Base-by-base conservation (phyloP, 768 basidiomycete genomes). In the Hypsizygus marmoreus region DNA sequence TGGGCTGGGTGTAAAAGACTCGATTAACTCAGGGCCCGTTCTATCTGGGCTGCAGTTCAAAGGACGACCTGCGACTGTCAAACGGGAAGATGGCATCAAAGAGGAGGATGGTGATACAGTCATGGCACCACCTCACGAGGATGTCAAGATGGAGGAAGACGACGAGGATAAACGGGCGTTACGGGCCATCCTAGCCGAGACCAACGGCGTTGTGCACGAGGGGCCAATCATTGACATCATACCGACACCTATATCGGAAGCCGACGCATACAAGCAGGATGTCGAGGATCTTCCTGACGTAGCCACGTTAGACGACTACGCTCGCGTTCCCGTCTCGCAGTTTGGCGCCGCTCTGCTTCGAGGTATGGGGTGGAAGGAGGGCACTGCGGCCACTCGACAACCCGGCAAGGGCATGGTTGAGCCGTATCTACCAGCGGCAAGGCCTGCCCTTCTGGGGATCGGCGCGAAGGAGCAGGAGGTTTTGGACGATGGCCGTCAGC, bases 291-390 rank as follows among this genome's bases (percentile, higher is more conserved):
- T 95, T 4, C 91, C 91, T 0, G 87, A 88, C 6, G 64, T 66
- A 41, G 83, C 94, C 1, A 82, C 88, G 0, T 67, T 89, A 13
- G 84, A 89, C 0, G 95, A 95, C 64, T 99, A 98, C 60, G 81
- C 81, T 26, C 86, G 92, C 14, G 82, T 97, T 0, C 97, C 97
- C 0, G 85, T 99, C 12, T 85, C 88, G 4, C 87, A 91, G 45
- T 99, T 98, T 54, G 95, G 97, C 5, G 84, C 88, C 4, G 97
- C 97, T 6, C 78, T 98, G 56, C 74, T 97, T 4, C 80, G 94
- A 34, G 95, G 95, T 0, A 98, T 98, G 97, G 95, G 95, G 2
- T 97, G 93, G 93, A 89, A 89, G 49, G 84, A 88, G 26, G 88
- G 89, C 1, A 78, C 78, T 3, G 82, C 85, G 4, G 90, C 89